These are phyloP conservation scores for Tuber microsphaerosporum DNA, from an alignment of 495 filamentous ascomycete species.

Conservation along the genomic window DNA sequence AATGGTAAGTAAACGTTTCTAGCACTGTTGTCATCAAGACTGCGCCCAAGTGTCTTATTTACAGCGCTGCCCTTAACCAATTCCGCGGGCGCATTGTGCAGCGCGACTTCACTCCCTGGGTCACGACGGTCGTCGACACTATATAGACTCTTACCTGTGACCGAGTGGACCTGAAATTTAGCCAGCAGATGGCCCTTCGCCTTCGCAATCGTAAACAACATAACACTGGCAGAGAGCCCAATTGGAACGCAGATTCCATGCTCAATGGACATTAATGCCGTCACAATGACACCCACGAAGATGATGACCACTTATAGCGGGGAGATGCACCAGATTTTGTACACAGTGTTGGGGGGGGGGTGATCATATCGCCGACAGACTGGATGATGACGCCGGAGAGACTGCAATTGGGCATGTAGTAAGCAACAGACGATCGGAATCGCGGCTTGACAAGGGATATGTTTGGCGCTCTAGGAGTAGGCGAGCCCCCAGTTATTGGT, in stretches of 20 bases:
- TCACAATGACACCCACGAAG: conserved; percentile 87
- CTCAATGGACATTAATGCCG: conserved; percentile 80
- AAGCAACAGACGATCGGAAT: too few relatives aligned
- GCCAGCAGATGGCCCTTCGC: conserved; percentile 83
- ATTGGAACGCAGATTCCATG: conserved; percentile 88
- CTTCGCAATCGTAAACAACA: conserved; percentile 74
- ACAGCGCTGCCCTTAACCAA: neutral
- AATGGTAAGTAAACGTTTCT: conserved; percentile 81
- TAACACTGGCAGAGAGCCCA: conserved; percentile 62
- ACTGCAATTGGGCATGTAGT: conserved; percentile 78
- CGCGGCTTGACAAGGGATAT: too few relatives aligned
- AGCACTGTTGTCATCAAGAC: conserved; percentile 8
- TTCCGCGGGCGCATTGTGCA: neutral
- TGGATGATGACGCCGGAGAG: conserved; percentile 97
- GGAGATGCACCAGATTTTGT: conserved; percentile 91
- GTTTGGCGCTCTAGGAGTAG: too few relatives aligned
- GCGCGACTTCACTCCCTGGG: conserved; percentile 25
- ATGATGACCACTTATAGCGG: conserved; percentile 89
- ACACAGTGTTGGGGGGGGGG: conserved; percentile 83
- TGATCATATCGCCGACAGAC: conserved; percentile 91
- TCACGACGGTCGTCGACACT: conserved; percentile 50
- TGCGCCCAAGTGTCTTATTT: conserved; percentile 4
- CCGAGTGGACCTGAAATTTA: conserved; percentile 78
- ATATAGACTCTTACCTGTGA: conserved; percentile 68
- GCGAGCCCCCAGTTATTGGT: too few relatives aligned